phyloP scores from a whole-genome alignment of 768 basidiomycete genomes.

The Punctularia strigosozonata region DNA sequence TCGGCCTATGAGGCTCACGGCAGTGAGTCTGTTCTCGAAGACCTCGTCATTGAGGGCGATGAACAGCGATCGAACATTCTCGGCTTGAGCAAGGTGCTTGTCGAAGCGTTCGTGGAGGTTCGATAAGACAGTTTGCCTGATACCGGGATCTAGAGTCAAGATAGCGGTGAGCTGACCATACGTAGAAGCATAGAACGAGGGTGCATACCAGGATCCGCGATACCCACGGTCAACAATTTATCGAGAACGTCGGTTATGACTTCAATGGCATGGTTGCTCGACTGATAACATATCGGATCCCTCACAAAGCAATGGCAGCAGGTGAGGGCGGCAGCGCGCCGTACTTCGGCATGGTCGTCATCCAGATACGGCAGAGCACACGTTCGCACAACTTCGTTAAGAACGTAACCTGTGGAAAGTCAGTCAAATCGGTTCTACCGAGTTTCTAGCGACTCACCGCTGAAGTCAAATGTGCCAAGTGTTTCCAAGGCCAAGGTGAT shows the following conservation, averaged over 20 bases:
- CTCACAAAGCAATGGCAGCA: conserved; percentile 87
- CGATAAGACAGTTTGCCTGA: conserved; percentile 77
- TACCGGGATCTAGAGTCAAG: conserved; percentile 48
- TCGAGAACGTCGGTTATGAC: conserved; percentile 97
- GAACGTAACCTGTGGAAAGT: conserved; percentile 55
- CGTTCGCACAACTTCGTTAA: conserved; percentile 91
- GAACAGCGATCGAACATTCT: conserved; percentile 95
- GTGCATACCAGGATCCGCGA: conserved; percentile 84
- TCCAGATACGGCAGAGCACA: conserved; percentile 91
- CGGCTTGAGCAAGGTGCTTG: conserved; percentile 92
- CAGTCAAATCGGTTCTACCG: conserved; percentile 1
- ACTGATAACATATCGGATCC: conserved; percentile 93
- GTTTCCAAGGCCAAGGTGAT: conserved; percentile 79
- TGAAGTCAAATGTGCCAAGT: conserved; percentile 89
- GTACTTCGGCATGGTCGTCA: conserved; percentile 79
- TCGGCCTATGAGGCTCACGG: conserved; percentile 84
- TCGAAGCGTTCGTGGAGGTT: conserved; percentile 91
- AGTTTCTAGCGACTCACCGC: conserved; percentile 35
- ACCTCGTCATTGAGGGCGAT: conserved; percentile 96
- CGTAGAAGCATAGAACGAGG: not conserved
- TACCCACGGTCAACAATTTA: conserved; percentile 88
- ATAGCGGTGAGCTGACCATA: conserved; percentile 5
- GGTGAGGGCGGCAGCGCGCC: conserved; percentile 82
- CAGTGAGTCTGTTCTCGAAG: conserved; percentile 87
- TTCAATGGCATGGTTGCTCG: conserved; percentile 91